Evolutionary conservation across 257 asterid genomes (phyloP), one percentile per base, ranked within the genome.

Genomic region (Nicotiana sylvestris): DNA sequence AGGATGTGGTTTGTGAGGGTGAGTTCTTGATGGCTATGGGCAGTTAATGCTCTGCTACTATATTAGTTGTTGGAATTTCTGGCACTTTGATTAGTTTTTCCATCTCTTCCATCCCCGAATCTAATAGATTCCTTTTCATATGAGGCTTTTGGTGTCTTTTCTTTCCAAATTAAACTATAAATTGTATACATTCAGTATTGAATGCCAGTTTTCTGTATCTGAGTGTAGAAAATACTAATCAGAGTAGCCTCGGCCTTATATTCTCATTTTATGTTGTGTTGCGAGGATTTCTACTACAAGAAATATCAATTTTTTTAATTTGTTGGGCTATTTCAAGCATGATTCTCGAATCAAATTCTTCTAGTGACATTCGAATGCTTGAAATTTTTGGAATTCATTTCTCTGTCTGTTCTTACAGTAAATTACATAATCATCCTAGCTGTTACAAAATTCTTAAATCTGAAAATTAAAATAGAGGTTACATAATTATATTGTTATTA

Each of bases 21-120:
- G 97, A 95, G 83, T 92, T 95, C 89, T 88, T 95, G 93, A 89
- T 95, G 98, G 95, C 96, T 76, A 91, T 84, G 85, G 97, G 98
- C 69, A 87, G 90, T 66, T 87, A 82, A 74, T 46, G 1, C 15
- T 62, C 69, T 53, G 17, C 66, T 68, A 12, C 55, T 57, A 33
- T 57, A 33, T 25, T 16, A 27, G 39, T 57, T 43, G 46, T 25
- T 51, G 43, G n/a, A 78, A 57, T 69, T 43, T 80, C 33, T 66
- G 51, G 66, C 32, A 81, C 51, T 30, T 72, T 17, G 53, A 81
- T 65, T 60, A 16, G 33, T 4, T 79, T 65, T 39, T 51, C 21
- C 21, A 33, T 66, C 57, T 27, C 21, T 46, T 18, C 37, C 51
- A 68, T 11, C 58, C 18, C 18, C 60, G 6, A 55, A 12, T 55